Conservation (phyloP, 352 stramenopile genomes). For the Phytophthora syringae region DNA sequence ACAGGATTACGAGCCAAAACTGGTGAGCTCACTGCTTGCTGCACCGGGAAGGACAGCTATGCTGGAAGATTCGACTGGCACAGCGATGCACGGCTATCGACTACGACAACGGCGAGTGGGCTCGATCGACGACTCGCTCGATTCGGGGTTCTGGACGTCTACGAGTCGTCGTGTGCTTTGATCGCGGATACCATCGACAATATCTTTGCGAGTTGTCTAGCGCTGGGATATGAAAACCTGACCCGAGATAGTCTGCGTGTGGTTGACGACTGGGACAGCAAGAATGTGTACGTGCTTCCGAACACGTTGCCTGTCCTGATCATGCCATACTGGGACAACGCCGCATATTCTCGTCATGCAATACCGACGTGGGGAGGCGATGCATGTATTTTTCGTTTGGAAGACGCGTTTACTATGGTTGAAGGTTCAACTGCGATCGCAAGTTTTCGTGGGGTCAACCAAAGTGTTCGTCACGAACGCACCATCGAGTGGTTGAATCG, state of each 20-base stretch:
- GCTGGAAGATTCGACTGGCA: slow-evolving; percentile 21
- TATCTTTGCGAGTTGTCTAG: slow-evolving; percentile 23
- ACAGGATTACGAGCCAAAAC: slow-evolving; percentile 31
- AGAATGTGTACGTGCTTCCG: slow-evolving; percentile 22
- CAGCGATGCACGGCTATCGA: slow-evolving; percentile 22
- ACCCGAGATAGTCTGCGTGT: slow-evolving; percentile 36
- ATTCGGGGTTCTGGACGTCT: slow-evolving; percentile 13
- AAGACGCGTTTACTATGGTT: slow-evolving; percentile 10
- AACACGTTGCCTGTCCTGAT: slow-evolving; percentile 48
- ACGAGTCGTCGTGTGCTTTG: slow-evolving; percentile 7
- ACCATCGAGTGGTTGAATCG: slow-evolving; percentile 26
- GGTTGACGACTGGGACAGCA: slow-evolving; percentile 31
- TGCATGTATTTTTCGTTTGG: slow-evolving; percentile 31
- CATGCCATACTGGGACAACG: slow-evolving; percentile 52
- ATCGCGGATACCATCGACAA: slow-evolving; percentile 26
- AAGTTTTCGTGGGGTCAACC: slow-evolving; percentile 23
- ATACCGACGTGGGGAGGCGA: slow-evolving; percentile 41
- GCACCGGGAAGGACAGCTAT: slow-evolving; percentile 16
- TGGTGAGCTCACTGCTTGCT: slow-evolving; percentile 41
- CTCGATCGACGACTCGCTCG: slow-evolving; percentile 29
- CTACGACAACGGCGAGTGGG: slow-evolving; percentile 24
- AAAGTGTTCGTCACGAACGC: slow-evolving; percentile 6
- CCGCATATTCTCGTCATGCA: slow-evolving; percentile 20
- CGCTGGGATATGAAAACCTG: slow-evolving; percentile 30
- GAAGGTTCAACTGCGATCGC: neutral